Evolutionary conservation across 352 stramenopile genomes (phyloP).

Genomic region (Peronospora tabacina): DNA sequence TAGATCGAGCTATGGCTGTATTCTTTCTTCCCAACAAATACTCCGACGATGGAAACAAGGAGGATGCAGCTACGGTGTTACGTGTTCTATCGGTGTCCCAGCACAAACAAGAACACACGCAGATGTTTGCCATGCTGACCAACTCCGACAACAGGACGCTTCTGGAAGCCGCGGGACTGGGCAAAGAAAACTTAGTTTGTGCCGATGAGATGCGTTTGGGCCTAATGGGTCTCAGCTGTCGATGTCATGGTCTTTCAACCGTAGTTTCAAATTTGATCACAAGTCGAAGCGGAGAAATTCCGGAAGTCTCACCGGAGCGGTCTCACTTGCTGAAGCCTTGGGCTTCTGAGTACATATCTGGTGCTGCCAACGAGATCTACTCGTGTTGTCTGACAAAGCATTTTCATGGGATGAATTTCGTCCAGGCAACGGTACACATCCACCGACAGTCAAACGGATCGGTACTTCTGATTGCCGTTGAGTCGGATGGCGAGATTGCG

Average conservation of each 20-base stretch:
- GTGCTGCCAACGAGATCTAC: constrained; percentile 79
- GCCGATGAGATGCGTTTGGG: constrained; percentile 72
- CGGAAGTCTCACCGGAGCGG: constrained; percentile 13
- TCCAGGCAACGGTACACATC: constrained; percentile 55
- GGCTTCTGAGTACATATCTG: constrained; percentile 71
- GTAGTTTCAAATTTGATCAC: constrained; percentile 82
- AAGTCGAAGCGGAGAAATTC: constrained; percentile 48
- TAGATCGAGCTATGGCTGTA: constrained; percentile 62
- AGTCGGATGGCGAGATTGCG: constrained; percentile 51
- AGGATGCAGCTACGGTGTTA: constrained; percentile 76
- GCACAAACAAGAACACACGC: constrained; percentile 50
- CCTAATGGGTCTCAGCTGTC: constrained; percentile 80
- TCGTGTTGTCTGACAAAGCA: constrained; percentile 44
- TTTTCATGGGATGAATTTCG: constrained; percentile 72
- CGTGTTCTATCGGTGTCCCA: constrained; percentile 72
- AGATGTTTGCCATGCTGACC: constrained; percentile 77
- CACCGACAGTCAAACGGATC: constrained; percentile 63
- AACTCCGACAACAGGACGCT: constrained; percentile 79
- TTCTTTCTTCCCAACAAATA: constrained; percentile 86
- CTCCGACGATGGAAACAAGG: constrained; percentile 62
- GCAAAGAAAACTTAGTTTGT: constrained; percentile 68
- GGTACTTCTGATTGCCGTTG: constrained; percentile 68
- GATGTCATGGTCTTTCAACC: constrained; percentile 72
- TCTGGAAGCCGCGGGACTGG: constrained; percentile 65
- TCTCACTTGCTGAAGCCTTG: constrained; percentile 33